Evolutionary conservation across 495 filamentous ascomycete genomes (phyloP).

Genomic region (Choiromyces venosus): DNA sequence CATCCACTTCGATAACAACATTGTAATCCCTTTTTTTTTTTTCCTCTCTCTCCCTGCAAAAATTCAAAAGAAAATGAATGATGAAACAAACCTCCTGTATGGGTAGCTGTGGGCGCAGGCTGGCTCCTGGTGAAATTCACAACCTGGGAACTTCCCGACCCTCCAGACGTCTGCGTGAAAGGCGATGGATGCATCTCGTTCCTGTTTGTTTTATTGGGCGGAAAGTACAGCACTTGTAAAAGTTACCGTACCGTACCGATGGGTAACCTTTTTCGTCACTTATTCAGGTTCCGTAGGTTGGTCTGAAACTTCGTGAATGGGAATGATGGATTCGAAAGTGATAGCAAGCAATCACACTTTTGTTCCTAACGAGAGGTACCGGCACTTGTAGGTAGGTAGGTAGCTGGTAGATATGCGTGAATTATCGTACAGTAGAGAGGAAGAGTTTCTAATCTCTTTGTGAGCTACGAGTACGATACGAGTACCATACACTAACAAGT

Average conservation of each 20-base stretch:
- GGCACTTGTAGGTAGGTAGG: neutral
- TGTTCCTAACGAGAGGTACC: neutral
- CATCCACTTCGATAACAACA: neutral
- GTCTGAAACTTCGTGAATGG: neutral
- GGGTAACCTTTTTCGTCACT: neutral
- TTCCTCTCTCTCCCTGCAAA: too few relatives aligned
- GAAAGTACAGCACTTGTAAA: neutral
- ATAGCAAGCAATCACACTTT: neutral
- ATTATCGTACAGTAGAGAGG: neutral
- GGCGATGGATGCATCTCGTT: conserved; percentile 37
- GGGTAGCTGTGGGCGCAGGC: conserved; percentile 11
- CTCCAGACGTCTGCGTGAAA: conserved; percentile 18
- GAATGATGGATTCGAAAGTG: neutral
- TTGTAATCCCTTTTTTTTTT: neutral
- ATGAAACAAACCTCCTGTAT: conserved; percentile 33
- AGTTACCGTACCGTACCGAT: neutral
- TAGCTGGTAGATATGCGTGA: neutral
- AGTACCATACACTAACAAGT: neutral
- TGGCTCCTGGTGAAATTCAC: conserved; percentile 15
- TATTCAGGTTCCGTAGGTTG: too few relatives aligned
- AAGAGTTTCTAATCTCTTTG: neutral
- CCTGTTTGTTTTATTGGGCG: conserved; percentile 25
- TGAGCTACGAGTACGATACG: neutral
- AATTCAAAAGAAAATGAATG: neutral
- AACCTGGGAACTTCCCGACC: conserved; percentile 12